Conservation (phyloP, 257 asterid species). For the Petrea volubilis region DNA sequence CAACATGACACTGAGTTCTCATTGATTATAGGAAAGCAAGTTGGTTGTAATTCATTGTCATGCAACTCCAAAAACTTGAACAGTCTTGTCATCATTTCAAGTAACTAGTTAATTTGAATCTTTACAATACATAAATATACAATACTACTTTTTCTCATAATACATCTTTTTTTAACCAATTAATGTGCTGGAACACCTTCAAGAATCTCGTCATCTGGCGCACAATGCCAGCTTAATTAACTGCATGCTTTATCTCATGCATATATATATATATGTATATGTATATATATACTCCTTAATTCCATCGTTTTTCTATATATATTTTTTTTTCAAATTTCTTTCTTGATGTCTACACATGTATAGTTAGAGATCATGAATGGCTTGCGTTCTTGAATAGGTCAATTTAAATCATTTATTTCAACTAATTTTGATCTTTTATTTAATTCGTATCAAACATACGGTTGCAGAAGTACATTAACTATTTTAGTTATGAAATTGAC, state of each 20-base stretch:
- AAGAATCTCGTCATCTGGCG: conserved; percentile 19
- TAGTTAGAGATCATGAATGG: too few species aligned
- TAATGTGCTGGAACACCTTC: conserved; percentile 24
- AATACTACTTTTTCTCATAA: not conserved
- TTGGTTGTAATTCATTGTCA: conserved; percentile 29
- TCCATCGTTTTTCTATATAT: too few species aligned
- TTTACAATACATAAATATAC: not conserved
- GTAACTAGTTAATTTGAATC: not conserved
- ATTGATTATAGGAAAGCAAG: conserved; percentile 13
- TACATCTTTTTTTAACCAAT: not conserved
- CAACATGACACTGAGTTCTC: conserved; percentile 1
- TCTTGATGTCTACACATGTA: too few species aligned
- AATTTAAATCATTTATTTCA: too few species aligned
- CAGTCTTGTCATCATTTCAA: not conserved
- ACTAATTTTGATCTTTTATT: too few species aligned
- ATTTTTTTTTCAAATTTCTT: too few species aligned
- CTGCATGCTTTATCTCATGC: not conserved
- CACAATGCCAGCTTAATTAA: not conserved
- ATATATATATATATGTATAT: not conserved
- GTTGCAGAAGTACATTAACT: too few species aligned
- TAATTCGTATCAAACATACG: too few species aligned
- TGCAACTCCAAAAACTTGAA: conserved; percentile 3
- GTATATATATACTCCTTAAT: too few species aligned
- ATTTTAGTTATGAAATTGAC: too few species aligned
- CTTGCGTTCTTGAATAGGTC: too few species aligned